Conservation (phyloP, 2,329 filamentous ascomycete genomes). For the Ophiosphaerella herpotricha region DNA sequence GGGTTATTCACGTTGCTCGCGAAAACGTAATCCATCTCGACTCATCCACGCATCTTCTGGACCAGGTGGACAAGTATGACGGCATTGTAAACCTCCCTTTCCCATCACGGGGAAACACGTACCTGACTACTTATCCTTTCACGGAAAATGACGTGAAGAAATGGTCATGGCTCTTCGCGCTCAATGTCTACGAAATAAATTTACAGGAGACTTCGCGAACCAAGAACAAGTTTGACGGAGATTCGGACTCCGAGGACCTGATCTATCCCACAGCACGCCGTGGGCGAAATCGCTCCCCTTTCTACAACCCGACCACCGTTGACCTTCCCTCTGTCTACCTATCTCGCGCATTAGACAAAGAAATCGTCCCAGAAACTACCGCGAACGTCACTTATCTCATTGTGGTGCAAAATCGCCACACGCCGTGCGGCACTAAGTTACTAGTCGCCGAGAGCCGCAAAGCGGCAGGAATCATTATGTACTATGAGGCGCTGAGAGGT, state of each 20-base stretch:
- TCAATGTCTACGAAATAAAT: conserved; percentile 20
- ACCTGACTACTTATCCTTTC: conserved; percentile 31
- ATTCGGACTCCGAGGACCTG: conserved; percentile 6
- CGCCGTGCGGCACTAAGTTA: conserved; percentile 14
- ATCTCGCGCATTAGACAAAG: conserved; percentile 24
- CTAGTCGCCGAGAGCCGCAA: conserved; percentile 30
- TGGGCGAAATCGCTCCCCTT: conserved; percentile 10
- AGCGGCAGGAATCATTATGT: conserved; percentile 28
- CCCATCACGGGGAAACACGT: conserved; percentile 19
- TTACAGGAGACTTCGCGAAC: conserved; percentile 6
- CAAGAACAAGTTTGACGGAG: neutral
- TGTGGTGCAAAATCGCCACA: conserved; percentile 18
- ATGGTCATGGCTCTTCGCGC: conserved; percentile 25
- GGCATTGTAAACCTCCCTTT: conserved; percentile 22
- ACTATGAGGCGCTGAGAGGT: conserved; percentile 25
- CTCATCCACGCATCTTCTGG: conserved; percentile 22
- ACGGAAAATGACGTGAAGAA: conserved; percentile 29
- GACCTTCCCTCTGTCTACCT: conserved; percentile 25
- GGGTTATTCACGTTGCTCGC: neutral
- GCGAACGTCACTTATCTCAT: conserved; percentile 19
- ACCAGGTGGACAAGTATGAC: conserved; percentile 19
- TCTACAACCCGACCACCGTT: conserved; percentile 6
- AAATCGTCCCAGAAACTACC: conserved; percentile 19
- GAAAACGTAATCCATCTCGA: conserved; percentile 2
- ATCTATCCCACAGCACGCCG: conserved; percentile 2